These are phyloP conservation scores for Digitaria exilis DNA, from an alignment of 202 grass and related monocot species.

Conservation along the genomic window DNA sequence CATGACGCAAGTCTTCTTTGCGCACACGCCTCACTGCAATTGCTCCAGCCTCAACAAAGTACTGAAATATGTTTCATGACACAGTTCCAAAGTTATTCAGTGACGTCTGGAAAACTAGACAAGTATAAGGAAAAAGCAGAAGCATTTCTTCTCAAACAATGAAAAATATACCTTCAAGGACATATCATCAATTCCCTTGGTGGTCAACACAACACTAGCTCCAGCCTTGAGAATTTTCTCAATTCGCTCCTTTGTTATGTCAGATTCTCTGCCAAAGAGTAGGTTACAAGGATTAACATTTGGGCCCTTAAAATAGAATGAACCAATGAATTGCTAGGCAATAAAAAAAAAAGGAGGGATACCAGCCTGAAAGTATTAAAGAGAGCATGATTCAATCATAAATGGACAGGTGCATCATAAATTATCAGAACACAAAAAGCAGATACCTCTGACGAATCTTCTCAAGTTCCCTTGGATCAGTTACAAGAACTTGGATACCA, in stretches of 20 bases:
- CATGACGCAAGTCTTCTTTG: conserved; percentile 91
- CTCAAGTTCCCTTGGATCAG: conserved; percentile 93
- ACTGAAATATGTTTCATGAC: conserved; percentile 54
- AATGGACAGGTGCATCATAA: not conserved
- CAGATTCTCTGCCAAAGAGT: conserved; percentile 66
- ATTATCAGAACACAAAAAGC: not conserved
- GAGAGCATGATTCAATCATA: not conserved
- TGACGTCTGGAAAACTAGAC: not conserved
- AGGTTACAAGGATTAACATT: not conserved
- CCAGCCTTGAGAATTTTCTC: conserved; percentile 86
- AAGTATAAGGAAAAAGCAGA: not conserved
- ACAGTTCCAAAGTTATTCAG: not conserved
- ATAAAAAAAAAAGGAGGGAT: not conserved
- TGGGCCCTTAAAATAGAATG: not conserved
- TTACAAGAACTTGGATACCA: conserved; percentile 97
- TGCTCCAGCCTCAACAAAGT: conserved; percentile 94
- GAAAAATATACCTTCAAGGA: conserved; percentile 72
- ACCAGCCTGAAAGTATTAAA: not conserved
- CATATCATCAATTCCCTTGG: conserved; percentile 99
- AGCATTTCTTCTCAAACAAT: not conserved
- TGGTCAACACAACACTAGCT: conserved; percentile 88
- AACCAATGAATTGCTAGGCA: not conserved
- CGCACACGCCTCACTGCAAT: conserved; percentile 92
- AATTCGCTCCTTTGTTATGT: conserved; percentile 93
- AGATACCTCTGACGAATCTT: conserved; percentile 91